A percentile compares a stretch with the other conserved stretches of the same genome.
Evolutionary conservation across 768 basidiomycete species (phyloP).

Genomic region (Phallus indusiatus): DNA sequence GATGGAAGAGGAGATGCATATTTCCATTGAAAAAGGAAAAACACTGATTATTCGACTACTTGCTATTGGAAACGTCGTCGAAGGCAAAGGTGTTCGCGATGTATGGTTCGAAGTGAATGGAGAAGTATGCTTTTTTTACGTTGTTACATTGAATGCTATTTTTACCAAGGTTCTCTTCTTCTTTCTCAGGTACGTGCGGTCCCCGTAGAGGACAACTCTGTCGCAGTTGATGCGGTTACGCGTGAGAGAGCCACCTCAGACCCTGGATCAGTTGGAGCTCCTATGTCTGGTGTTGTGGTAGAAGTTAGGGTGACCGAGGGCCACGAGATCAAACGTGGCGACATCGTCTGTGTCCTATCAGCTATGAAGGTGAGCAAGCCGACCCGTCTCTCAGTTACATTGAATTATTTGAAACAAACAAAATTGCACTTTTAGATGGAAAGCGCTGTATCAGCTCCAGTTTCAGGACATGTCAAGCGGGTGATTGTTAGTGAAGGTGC

Average conservation of each 20-base stretch:
- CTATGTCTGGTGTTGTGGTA: slow-evolving; percentile 97
- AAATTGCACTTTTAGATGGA: slow-evolving; percentile 67
- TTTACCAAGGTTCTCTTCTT: slow-evolving; percentile 12
- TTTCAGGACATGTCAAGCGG: slow-evolving; percentile 92
- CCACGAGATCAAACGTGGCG: slow-evolving; percentile 95
- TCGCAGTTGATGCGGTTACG: slow-evolving; percentile 89
- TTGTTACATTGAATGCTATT: slow-evolving; percentile 2
- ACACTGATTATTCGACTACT: slow-evolving; percentile 93
- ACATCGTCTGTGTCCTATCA: slow-evolving; percentile 61
- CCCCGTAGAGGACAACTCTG: slow-evolving; percentile 92
- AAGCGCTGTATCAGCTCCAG: slow-evolving; percentile 90
- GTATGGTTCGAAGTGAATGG: slow-evolving; percentile 99
- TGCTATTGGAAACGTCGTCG: slow-evolving; percentile 89
- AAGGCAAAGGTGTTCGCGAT: slow-evolving; percentile 86
- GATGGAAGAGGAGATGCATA: slow-evolving; percentile 92
- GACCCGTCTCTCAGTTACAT: neutral
- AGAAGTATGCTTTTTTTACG: slow-evolving; percentile 45
- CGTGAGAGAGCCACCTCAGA: slow-evolving; percentile 91
- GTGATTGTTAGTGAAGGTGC: slow-evolving; percentile 83
- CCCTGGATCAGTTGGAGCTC: slow-evolving; percentile 94
- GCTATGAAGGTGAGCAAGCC: slow-evolving; percentile 79
- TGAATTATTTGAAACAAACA: neutral
- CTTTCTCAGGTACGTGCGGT: slow-evolving; percentile 77
- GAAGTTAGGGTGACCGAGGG: slow-evolving; percentile 98
- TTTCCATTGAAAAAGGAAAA: slow-evolving; percentile 94